Evolutionary conservation across 441 rosid species (phyloP).

Genomic region (Caryocar brasiliense): DNA sequence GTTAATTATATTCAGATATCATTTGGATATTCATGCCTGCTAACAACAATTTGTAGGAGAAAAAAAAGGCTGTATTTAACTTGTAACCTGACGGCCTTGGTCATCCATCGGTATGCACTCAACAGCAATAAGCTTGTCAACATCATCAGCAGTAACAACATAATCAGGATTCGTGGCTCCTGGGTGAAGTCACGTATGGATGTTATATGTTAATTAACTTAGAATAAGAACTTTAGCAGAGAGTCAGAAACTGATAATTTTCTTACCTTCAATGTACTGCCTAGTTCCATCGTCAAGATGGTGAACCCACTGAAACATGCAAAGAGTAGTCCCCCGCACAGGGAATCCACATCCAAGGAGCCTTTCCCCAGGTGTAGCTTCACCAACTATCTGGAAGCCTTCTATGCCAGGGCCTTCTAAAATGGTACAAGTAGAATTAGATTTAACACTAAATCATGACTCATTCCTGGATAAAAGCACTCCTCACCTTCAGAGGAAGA

Average conservation of each 20-base stretch:
- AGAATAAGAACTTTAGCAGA: constrained; percentile 1
- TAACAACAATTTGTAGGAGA: not conserved
- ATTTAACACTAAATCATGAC: constrained; percentile 9
- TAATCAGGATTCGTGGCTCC: constrained; percentile 98
- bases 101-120: constrained; percentile 99
- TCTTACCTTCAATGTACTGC: constrained; percentile 87
- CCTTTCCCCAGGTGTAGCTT: constrained; percentile 81
- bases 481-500: constrained; percentile 39
- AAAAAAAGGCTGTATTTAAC: not conserved
- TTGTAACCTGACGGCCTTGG: constrained; percentile 75
- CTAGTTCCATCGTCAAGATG: constrained; percentile 96
- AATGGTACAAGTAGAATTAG: constrained; percentile 22
- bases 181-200: constrained; percentile 18
- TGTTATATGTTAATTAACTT: constrained; percentile 3
- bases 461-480: constrained; percentile 6
- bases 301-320: constrained; percentile 99
- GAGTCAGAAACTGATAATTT: not conserved
- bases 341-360: constrained; percentile 93
- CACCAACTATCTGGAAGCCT: constrained; percentile 85
- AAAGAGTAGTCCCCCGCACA: constrained; percentile 85
- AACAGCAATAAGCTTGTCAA: constrained; percentile 87
- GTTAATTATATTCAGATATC: too few relatives aligned
- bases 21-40: not conserved
- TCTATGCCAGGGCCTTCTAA: constrained; percentile 88
- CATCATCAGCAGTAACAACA: constrained; percentile 96